Conservation (phyloP, 305 asterid genomes). For the Caryopteris hybrid region DNA sequence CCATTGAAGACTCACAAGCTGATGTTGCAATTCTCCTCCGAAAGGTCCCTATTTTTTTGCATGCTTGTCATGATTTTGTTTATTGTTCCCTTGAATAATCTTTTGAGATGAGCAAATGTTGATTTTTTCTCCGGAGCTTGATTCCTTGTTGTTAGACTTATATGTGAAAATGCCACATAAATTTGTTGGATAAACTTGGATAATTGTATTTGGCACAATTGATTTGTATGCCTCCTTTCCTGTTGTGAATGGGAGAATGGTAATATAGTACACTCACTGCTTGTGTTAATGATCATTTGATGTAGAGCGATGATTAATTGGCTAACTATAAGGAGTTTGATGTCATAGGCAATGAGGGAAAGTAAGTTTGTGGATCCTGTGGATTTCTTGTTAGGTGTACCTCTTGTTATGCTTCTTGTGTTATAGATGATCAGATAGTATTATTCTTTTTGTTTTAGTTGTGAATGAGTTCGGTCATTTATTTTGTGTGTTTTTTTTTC, state of each 20-base stretch:
- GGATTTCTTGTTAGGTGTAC: neutral
- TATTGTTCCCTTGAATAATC: neutral
- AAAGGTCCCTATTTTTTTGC: slow-evolving; percentile 40
- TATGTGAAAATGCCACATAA: neutral
- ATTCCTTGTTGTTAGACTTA: neutral
- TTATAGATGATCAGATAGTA: neutral
- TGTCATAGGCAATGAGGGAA: slow-evolving; percentile 11
- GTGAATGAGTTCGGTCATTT: neutral
- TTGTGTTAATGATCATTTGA: neutral
- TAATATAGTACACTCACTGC: neutral
- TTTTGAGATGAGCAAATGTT: neutral
- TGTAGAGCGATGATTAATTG: neutral
- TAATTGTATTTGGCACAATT: neutral
- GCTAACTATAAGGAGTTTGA: neutral
- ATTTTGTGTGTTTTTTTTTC: neutral
- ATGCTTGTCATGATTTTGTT: neutral
- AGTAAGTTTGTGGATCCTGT: neutral
- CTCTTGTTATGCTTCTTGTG: neutral
- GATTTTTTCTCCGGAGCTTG: neutral
- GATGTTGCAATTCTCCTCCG: slow-evolving; percentile 86
- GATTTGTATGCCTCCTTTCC: neutral
- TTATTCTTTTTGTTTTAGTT: neutral
- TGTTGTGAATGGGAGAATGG: neutral
- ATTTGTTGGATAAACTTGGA: neutral
- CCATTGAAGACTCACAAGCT: slow-evolving; percentile 95